Conservation (phyloP, 2,329 filamentous ascomycete species). For the Trichophyton mentagrophytes region DNA sequence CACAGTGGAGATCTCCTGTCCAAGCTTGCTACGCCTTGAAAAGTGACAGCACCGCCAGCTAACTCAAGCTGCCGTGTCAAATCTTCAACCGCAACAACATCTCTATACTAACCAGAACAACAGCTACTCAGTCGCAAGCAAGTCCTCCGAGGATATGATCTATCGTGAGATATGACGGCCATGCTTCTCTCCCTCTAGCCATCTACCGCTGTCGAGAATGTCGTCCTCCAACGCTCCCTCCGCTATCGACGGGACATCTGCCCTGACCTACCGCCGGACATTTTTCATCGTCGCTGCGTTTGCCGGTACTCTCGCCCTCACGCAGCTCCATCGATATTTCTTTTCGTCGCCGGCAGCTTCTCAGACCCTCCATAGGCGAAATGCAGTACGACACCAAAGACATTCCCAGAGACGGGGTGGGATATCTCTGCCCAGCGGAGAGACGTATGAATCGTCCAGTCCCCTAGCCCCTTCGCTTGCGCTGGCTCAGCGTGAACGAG, state of each 20-base stretch:
- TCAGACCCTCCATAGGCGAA: slow-evolving; percentile 26
- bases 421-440: slow-evolving; percentile 11
- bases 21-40: too few relatives aligned
- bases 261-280: slow-evolving; percentile 20
- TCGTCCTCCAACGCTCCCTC: background rate
- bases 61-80: too few relatives aligned
- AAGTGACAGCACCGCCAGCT: too few relatives aligned
- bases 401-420: slow-evolving; percentile 10
- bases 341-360: slow-evolving; percentile 17
- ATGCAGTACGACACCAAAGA: slow-evolving; percentile 25
- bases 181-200: background rate
- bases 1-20: too few relatives aligned
- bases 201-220: background rate
- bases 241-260: background rate
- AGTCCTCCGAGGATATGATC: background rate
- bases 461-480: slow-evolving; percentile 25
- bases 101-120: too few relatives aligned
- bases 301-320: slow-evolving; percentile 30
- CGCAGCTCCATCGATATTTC: slow-evolving; percentile 28
- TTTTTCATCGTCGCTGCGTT: slow-evolving; percentile 32
- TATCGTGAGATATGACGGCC: background rate
- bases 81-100: too few relatives aligned
- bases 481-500: slow-evolving; percentile 28
- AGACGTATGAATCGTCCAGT: slow-evolving; percentile 2
- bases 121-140: too few relatives aligned